Evolutionary conservation across 768 basidiomycete genomes (phyloP).

Genomic region (Pluteus cervinus): DNA sequence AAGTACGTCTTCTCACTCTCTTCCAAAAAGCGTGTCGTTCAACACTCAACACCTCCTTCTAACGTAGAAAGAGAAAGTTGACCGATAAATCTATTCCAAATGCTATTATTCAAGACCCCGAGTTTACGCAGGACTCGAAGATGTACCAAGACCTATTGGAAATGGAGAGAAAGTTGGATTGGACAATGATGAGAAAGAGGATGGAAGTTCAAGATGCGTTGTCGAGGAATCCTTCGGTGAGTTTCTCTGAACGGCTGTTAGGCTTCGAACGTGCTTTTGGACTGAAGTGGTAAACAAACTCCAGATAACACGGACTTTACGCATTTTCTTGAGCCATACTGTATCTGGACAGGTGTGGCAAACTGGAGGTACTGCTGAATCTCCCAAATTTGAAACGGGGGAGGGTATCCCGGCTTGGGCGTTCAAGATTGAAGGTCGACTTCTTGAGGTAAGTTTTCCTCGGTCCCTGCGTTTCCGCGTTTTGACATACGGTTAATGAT

Average conservation of each 20-base stretch:
- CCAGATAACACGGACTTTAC: conserved; percentile 76
- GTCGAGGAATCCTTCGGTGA: conserved; percentile 62
- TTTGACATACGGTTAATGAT: neutral
- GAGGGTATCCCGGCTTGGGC: conserved; percentile 89
- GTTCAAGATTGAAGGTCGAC: conserved; percentile 79
- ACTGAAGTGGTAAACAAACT: neutral
- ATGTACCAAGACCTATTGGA: conserved; percentile 85
- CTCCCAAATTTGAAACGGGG: conserved; percentile 68
- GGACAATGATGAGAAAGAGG: conserved; percentile 89
- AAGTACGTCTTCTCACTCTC: conserved; percentile 19
- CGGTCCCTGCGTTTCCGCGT: neutral
- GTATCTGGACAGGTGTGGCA: conserved; percentile 87
- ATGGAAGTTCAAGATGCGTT: conserved; percentile 91
- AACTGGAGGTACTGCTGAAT: conserved; percentile 39
- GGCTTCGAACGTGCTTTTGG: neutral
- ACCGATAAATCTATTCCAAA: conserved; percentile 77
- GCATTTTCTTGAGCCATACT: conserved; percentile 86
- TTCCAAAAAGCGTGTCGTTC: neutral
- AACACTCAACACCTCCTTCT: too few species aligned
- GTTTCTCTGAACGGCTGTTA: conserved; percentile 10
- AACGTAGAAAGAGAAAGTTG: conserved; percentile 64
- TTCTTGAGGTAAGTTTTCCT: conserved; percentile 60
- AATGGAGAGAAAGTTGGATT: conserved; percentile 89
- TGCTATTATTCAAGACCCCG: conserved; percentile 65
- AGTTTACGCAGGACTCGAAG: conserved; percentile 73